Evolutionary conservation across 805 yeast genomes (phyloP), one percentile per base, ranked within the genome.

Genomic region (Hanseniaspora taiwanica): DNA sequence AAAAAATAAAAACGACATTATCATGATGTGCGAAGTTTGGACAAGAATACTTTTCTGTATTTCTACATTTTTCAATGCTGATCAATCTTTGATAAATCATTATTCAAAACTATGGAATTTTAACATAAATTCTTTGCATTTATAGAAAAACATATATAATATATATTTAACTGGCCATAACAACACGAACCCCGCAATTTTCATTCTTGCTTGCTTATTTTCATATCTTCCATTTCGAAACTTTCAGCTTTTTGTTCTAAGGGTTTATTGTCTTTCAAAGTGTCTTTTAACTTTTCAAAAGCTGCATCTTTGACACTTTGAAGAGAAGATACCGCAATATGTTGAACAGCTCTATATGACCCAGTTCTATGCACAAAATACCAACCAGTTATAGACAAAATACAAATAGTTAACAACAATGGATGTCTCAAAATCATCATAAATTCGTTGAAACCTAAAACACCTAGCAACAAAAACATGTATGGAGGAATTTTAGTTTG

Each of bases 401-500:
- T 38, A 35, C 87, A 55, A 37, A 86, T 56, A 5, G 81, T 66
- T 47, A 87, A 76, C 49, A 81, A 71, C n/a, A 89, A 51, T 39
- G 98, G 96, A 55, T 83, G 87, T 46, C 93, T 72, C 35, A 91
- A 54, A 14, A 91, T 74, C 8, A 91, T 80, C 81, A 86, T 72
- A 48, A 91, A 79, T 65, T 91, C 96, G 58, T 87, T 87, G 96
- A 96, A 91, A 8, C 98, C 98, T 18, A 91, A 65, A 3, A 82
- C 76, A 2, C 81, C 58, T 19, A 91, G 63, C 12, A 89, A 53
- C 9, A 75, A 62, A 61, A 84, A 86, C 42, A 91, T 74, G 65
- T 80, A 91, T 47, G 76, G 65, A 3, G 98, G 98, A 42, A 91
- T 80, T 43, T 79, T 77, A 1, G 94, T 75, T 29, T 42, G 38